Evolutionary conservation across 2,329 filamentous ascomycete species (phyloP), one percentile per base, ranked within the genome.

Genomic region (Fusarium agapanthi): DNA sequence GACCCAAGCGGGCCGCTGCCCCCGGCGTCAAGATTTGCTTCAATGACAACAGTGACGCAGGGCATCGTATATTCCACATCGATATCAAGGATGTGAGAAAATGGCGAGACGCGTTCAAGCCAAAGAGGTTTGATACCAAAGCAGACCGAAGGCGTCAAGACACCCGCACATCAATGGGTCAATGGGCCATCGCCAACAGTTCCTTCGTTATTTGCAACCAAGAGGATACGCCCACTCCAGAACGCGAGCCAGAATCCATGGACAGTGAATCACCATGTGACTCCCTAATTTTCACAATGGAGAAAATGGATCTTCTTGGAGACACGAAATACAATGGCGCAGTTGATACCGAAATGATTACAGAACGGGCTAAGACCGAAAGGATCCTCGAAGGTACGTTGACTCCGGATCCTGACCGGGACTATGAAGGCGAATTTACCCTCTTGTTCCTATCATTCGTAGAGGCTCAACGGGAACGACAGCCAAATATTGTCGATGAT

Each of bases 311-410:
- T 30, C 40, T 56, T 32, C 9, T 68, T 12, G 43, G 53, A 13
- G 22, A 51, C 10, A 32, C 14, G 16, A 15, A 51, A 18, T 41
- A 37, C 12, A 24, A 18, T 18, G 43, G 32, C 1, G 38, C 24
- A 11, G 24, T 58, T 18, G 40, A 66, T 16, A 16, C 22, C 14
- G n/a, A 53, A 20, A 47, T 16, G 35, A n/a, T 63, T 11, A 20
- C 38, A n/a, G 56, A 72, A 16, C 65, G 70, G n/a, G 22, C 51
- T 15, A 60, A 37, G 22, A 48, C 69, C 15, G 37, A 50, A 20
- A 32, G 35, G 40, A 62, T 72, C 16, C 65, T 72, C 16, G 53
- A 72, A 30, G 60, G 69, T 59, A 69, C 65, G 65, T 40, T 61
- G 30, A 44, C 11, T 34, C 59, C 65, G 35, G 26, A 60, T 24